Evolutionary conservation across 495 filamentous ascomycete species (phyloP).

Genomic region (Talaromyces thailandensis): DNA sequence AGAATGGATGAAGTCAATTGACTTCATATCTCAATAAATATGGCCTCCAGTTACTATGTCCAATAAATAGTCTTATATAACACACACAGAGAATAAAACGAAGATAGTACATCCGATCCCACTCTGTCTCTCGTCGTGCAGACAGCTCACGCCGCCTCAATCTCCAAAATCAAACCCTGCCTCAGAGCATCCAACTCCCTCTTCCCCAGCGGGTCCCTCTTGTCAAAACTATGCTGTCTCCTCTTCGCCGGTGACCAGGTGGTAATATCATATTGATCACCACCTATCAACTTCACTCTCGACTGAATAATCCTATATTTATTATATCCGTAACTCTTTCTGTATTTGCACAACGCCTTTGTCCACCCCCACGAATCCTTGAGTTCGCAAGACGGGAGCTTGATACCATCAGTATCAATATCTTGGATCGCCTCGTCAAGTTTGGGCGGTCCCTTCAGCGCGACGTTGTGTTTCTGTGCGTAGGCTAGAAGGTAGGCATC

Average conservation of each 20-base stretch:
- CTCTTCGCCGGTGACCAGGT: constrained; percentile 14
- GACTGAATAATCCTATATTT: background rate
- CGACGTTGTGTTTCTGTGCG: constrained; percentile 12
- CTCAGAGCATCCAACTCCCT: constrained; percentile 14
- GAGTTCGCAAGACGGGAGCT: constrained; percentile 6
- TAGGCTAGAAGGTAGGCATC: constrained; percentile 11
- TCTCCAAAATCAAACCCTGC: constrained; percentile 12
- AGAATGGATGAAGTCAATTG: too few relatives aligned
- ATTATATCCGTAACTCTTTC: background rate
- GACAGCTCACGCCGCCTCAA: background rate
- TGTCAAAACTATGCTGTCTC: constrained; percentile 12
- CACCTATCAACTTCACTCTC: constrained; percentile 8
- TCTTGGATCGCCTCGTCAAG: constrained; percentile 5
- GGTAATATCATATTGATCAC: constrained; percentile 18
- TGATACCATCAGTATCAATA: constrained; percentile 4
- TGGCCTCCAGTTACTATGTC: background rate
- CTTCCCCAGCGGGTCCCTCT: constrained; percentile 15
- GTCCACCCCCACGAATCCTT: constrained; percentile 17
- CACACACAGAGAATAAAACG: background rate
- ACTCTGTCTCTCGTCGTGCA: background rate
- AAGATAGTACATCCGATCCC: background rate
- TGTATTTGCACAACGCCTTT: constrained; percentile 8
- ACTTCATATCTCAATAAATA: too few relatives aligned
- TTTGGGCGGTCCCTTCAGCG: constrained; percentile 9
- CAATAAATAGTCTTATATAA: background rate